These are phyloP conservation scores for Imleria badia DNA, from an alignment of 768 basidiomycete genomes.

Conservation along the genomic window DNA sequence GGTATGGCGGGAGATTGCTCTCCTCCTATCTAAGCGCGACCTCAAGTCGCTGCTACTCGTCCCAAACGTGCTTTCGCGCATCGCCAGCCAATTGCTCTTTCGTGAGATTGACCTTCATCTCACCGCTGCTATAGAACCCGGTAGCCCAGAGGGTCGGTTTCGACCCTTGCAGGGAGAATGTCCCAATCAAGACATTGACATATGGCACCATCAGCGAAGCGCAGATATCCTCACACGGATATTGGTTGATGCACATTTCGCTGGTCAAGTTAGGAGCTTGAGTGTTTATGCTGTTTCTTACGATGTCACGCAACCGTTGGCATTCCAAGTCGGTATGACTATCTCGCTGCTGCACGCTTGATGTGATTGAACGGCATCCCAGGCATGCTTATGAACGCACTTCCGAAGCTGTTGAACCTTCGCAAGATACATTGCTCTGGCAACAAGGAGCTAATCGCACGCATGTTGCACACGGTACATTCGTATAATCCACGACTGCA, in stretches of 20 bases:
- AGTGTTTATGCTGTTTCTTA: slow-evolving; percentile 55
- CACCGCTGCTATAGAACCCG: slow-evolving; percentile 35
- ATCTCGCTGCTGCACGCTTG: neutral
- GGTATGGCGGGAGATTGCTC: slow-evolving; percentile 70
- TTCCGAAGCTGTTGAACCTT: slow-evolving; percentile 61
- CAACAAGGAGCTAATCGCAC: slow-evolving; percentile 48
- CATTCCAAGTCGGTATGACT: slow-evolving; percentile 61
- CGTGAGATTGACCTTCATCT: slow-evolving; percentile 65
- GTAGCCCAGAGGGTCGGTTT: slow-evolving; percentile 11
- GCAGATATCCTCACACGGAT: slow-evolving; percentile 71
- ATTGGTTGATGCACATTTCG: slow-evolving; percentile 59
- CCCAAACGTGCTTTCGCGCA: slow-evolving; percentile 64
- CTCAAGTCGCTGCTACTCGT: slow-evolving; percentile 63
- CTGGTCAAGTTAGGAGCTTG: slow-evolving; percentile 54
- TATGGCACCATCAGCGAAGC: slow-evolving; percentile 55
- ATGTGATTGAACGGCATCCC: neutral
- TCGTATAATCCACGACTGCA: slow-evolving; percentile 49
- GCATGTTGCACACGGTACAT: slow-evolving; percentile 55
- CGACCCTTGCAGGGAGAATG: slow-evolving; percentile 13
- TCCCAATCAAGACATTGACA: slow-evolving; percentile 38
- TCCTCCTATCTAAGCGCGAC: slow-evolving; percentile 60
- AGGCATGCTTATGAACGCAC: slow-evolving; percentile 71
- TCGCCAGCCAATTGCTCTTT: slow-evolving; percentile 69
- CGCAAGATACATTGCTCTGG: slow-evolving; percentile 63
- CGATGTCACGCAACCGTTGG: slow-evolving; percentile 49